Percentiles rank a stretch among this genome's conserved stretches.
phyloP scores from a whole-genome alignment of 2,329 filamentous ascomycete genomes.

The Xylaria arbuscula region DNA sequence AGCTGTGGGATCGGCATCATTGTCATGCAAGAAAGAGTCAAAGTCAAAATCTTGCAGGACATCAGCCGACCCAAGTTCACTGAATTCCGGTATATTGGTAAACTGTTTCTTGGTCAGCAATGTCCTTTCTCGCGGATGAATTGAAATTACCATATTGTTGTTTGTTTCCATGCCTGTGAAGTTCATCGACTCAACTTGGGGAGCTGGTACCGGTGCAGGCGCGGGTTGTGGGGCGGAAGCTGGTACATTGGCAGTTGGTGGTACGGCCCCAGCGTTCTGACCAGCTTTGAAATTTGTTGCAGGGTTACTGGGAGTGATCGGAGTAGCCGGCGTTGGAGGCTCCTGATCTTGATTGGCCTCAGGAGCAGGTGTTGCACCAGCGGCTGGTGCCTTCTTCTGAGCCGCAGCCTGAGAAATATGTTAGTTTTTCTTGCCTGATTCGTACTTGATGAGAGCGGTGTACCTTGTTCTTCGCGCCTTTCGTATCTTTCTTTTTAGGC shows the following conservation, averaged over 20 bases:
- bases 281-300: constrained; percentile 57
- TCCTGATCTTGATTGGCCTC: constrained; percentile 68
- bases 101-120: constrained; percentile 52
- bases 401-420: constrained; percentile 59
- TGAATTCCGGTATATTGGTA: constrained; percentile 60
- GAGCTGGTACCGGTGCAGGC: constrained; percentile 57
- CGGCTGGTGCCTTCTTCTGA: constrained; percentile 68
- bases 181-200: constrained; percentile 61
- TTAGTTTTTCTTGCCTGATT: constrained; percentile 45
- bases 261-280: constrained; percentile 55
- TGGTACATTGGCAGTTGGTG: constrained; percentile 57
- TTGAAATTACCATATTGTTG: constrained; percentile 57
- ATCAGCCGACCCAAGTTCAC: constrained; percentile 63
- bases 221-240: constrained; percentile 58
- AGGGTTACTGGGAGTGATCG: constrained; percentile 69
- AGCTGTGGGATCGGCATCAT: constrained; percentile 58
- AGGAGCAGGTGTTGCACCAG: constrained; percentile 67
- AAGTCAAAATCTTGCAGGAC: constrained; percentile 76
- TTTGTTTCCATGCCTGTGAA: constrained; percentile 58
- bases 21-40: constrained; percentile 73
- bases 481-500: constrained; percentile 80
- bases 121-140: not conserved
- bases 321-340: constrained; percentile 70
- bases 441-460: constrained; percentile 32
- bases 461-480: constrained; percentile 76